These are phyloP conservation scores for Serendipita sp. DNA, from an alignment of 768 basidiomycete species.

Conservation along the genomic window DNA sequence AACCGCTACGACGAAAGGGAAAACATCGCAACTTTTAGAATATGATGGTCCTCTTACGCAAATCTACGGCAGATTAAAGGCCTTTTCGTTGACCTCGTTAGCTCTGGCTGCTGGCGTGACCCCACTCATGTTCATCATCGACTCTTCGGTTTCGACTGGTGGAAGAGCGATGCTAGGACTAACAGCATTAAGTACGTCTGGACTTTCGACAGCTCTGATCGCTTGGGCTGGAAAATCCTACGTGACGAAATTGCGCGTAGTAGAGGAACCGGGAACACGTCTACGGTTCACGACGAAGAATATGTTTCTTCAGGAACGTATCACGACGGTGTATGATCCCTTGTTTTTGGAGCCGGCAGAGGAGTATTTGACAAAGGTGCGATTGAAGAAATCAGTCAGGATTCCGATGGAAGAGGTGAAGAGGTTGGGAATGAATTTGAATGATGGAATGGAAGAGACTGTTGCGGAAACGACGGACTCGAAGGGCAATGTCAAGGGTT, in stretches of 20 bases:
- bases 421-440: neutral
- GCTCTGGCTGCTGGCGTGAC: constrained; percentile 48
- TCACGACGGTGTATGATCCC: constrained; percentile 61
- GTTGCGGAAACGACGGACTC: constrained; percentile 57
- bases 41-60: constrained; percentile 57
- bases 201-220: constrained; percentile 58
- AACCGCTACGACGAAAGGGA: too few relatives aligned
- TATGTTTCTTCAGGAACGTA: constrained; percentile 38
- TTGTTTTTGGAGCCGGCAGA: constrained; percentile 40
- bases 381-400: constrained; percentile 2
- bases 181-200: constrained; percentile 56
- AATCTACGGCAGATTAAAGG: constrained; percentile 63
- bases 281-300: constrained; percentile 58
- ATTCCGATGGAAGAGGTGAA: constrained; percentile 5
- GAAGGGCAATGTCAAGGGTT: constrained; percentile 43
- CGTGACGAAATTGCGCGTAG: constrained; percentile 44
- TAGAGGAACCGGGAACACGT: constrained; percentile 26
- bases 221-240: constrained; percentile 58
- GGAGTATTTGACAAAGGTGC: constrained; percentile 5
- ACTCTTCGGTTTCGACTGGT: constrained; percentile 52
- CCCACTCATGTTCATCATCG: constrained; percentile 70
- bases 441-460: constrained; percentile 45
- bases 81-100: constrained; percentile 70
- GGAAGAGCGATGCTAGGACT: constrained; percentile 52
- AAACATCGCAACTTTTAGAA: neutral